Conservation (phyloP, 148 eudicot species). For the Silene conica region DNA sequence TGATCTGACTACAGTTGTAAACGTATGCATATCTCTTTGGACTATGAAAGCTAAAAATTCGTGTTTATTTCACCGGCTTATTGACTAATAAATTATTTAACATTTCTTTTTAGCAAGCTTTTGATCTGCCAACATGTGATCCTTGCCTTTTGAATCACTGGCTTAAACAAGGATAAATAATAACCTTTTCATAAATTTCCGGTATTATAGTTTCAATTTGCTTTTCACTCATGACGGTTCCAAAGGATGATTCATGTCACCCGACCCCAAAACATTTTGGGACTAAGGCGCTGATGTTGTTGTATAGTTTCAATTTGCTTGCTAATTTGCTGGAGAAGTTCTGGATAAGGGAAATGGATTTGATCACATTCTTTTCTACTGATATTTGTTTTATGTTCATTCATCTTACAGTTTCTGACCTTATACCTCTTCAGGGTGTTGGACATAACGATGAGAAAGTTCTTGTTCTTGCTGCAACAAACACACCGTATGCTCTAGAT, state of each 20-base stretch:
- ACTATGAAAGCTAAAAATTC: neutral
- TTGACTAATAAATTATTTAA: neutral
- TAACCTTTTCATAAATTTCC: neutral
- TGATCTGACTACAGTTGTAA: neutral
- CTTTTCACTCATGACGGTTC: too few relatives aligned
- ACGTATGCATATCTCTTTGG: neutral
- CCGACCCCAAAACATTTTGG: too few relatives aligned
- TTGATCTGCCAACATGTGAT: neutral
- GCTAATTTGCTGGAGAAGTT: neutral
- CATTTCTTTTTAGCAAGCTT: neutral
- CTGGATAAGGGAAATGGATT: neutral
- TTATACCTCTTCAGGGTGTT: constrained; percentile 57
- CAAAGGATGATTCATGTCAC: too few relatives aligned
- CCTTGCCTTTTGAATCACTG: neutral
- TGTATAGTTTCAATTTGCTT: neutral
- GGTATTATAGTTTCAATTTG: neutral
- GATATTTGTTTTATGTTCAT: neutral
- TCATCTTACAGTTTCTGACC: neutral
- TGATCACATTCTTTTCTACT: neutral
- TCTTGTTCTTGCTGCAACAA: constrained; percentile 93
- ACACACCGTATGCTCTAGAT: constrained; percentile 94
- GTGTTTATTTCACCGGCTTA: neutral
- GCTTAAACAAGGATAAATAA: neutral
- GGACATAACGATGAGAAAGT: constrained; percentile 96
- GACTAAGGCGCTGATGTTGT: too few relatives aligned